Conservation (phyloP, 2,329 filamentous ascomycete species). For the Fusarium sp. region DNA sequence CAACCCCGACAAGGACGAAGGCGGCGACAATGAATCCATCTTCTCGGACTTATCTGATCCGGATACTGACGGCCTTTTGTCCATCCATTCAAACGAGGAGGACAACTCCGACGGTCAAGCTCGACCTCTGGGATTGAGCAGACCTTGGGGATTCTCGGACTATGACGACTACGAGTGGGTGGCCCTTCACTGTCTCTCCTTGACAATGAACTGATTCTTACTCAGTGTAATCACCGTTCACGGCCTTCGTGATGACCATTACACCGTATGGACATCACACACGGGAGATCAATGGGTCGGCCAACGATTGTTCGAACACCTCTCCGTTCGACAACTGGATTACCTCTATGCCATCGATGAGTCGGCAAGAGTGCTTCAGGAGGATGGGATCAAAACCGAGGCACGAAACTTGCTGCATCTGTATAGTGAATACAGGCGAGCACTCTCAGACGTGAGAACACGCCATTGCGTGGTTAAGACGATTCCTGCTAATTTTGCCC, state of each 20-base stretch:
- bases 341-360: background rate
- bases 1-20: background rate
- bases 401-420: background rate
- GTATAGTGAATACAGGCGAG: background rate
- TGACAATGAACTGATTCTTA: background rate
- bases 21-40: background rate
- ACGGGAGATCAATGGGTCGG: background rate
- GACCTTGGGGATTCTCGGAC: background rate
- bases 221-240: conserved; percentile 20
- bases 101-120: background rate
- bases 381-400: background rate
- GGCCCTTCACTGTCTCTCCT: background rate
- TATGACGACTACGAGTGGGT: conserved; percentile 7
- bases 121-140: background rate
- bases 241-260: conserved; percentile 19
- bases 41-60: background rate
- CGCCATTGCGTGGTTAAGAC: no score
- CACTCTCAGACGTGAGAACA: background rate
- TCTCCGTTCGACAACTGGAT: background rate
- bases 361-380: background rate
- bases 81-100: background rate
- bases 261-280: conserved; percentile 4
- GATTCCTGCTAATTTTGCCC: background rate
- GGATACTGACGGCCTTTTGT: background rate
- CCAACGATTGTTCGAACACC: background rate